Conservation (phyloP, 352 stramenopile genomes). For the Phytophthora tubulina region DNA sequence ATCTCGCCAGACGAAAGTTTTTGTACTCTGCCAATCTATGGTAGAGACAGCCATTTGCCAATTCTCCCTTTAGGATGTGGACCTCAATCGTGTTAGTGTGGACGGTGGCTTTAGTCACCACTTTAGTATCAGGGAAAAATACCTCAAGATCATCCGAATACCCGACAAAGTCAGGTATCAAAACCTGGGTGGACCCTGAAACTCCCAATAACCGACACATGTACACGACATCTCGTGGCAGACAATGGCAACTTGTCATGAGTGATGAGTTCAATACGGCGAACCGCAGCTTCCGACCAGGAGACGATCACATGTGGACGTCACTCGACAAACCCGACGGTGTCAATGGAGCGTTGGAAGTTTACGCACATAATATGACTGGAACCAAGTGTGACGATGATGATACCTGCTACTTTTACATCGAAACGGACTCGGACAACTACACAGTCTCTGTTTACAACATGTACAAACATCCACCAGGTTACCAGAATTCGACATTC, state of each 20-base stretch:
- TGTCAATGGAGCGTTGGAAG: constrained; percentile 90
- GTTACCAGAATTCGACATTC: constrained; percentile 58
- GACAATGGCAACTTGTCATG: constrained; percentile 83
- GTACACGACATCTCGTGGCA: constrained; percentile 61
- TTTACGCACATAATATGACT: constrained; percentile 91
- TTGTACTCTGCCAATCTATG: not conserved
- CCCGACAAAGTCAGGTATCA: constrained; percentile 46
- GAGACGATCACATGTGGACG: constrained; percentile 95
- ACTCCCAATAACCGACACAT: constrained; percentile 45
- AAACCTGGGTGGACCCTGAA: constrained; percentile 67
- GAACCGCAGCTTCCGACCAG: constrained; percentile 90
- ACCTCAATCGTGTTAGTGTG: not conserved
- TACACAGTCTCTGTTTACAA: constrained; percentile 65
- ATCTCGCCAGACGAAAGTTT: constrained; percentile 3
- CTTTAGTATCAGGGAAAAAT: constrained; percentile 21
- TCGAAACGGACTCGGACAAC: constrained; percentile 49
- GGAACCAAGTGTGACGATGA: constrained; percentile 56
- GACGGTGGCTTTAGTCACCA: not conserved
- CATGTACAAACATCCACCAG: constrained; percentile 57
- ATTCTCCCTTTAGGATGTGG: constrained; percentile 10
- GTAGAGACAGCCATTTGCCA: constrained; percentile 21
- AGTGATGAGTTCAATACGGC: constrained; percentile 96
- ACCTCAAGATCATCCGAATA: constrained; percentile 37
- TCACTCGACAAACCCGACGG: constrained; percentile 95
- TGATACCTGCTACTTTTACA: constrained; percentile 61